These are phyloP conservation scores for bread wheat (Triticum aestivum) DNA, from an alignment of 176 grass and related monocot genomes.

Conservation along the genomic window DNA sequence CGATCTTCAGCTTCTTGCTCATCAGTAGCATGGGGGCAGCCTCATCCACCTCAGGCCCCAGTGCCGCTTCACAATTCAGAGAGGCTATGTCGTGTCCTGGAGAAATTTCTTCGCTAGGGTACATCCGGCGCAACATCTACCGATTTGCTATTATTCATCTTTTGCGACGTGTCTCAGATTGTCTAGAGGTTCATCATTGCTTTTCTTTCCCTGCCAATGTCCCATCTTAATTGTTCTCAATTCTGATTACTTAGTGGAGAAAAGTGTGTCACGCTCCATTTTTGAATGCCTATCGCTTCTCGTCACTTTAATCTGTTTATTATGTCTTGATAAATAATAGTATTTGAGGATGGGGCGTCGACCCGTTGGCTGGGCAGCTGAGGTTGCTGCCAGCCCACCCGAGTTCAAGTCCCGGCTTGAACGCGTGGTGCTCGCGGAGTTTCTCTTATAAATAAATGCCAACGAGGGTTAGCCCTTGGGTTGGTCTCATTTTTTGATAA, in stretches of 20 bases:
- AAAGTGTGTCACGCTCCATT: neutral
- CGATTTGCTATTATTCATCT: constrained; percentile 7
- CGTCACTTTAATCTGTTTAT: neutral
- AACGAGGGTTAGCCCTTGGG: too few relatives aligned
- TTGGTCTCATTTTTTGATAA: too few relatives aligned
- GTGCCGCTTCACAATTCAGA: neutral
- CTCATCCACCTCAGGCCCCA: constrained; percentile 30
- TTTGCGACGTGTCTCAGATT: neutral
- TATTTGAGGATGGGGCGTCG: too few relatives aligned
- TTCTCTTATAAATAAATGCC: too few relatives aligned
- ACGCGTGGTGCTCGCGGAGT: too few relatives aligned
- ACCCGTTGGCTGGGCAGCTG: too few relatives aligned
- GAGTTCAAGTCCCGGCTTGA: too few relatives aligned
- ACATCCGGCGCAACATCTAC: neutral
- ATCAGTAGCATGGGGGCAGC: constrained; percentile 40
- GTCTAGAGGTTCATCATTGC: neutral
- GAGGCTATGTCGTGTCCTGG: neutral
- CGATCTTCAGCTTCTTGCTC: constrained; percentile 32
- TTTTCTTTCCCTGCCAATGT: neutral
- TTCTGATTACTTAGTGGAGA: neutral
- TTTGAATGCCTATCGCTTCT: neutral
- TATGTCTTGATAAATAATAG: neutral
- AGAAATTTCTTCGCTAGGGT: neutral
- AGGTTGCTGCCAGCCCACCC: too few relatives aligned
- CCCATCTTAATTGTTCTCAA: neutral